Evolutionary conservation across 2,329 filamentous ascomycete species (phyloP).

Genomic region (Endoconidiophora laricicola): DNA sequence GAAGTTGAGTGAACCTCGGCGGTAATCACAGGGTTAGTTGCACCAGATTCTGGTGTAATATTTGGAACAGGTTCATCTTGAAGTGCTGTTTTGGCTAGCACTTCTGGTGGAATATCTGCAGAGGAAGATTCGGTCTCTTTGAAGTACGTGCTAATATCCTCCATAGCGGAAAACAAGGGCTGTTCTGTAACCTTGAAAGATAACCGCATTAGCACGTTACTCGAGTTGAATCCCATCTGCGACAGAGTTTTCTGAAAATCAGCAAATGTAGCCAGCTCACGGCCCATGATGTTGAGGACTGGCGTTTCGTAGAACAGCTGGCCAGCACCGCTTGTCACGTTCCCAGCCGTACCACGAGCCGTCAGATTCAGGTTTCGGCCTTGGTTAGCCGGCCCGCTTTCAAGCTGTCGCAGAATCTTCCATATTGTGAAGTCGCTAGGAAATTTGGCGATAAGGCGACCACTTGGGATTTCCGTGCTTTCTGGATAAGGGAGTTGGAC

Average conservation of each 20-base stretch:
- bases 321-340: conserved; percentile 42
- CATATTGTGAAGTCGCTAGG: conserved; percentile 78
- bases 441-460: conserved; percentile 67
- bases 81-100: background rate
- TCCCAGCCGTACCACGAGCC: conserved; percentile 56
- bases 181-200: conserved; percentile 59
- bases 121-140: conserved; percentile 24
- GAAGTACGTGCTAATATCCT: conserved; percentile 63
- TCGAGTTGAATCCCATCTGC: conserved; percentile 74
- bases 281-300: conserved; percentile 65
- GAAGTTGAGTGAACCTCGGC: conserved; percentile 8
- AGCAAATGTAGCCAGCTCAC: conserved; percentile 57
- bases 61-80: background rate
- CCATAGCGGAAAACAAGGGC: conserved; percentile 73
- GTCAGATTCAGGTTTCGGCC: conserved; percentile 62
- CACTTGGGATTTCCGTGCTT: conserved; percentile 41
- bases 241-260: conserved; percentile 81
- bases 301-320: conserved; percentile 80
- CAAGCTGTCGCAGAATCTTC: conserved; percentile 79
- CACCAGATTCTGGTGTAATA: no score
- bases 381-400: conserved; percentile 51
- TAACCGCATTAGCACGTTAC: conserved; percentile 63
- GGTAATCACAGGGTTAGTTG: background rate
- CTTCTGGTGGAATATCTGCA: conserved; percentile 6
- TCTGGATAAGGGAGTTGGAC: conserved; percentile 66